phyloP scores from a whole-genome alignment of 2,329 filamentous ascomycete species.

The Pseudophaeomoniella oleicola region DNA sequence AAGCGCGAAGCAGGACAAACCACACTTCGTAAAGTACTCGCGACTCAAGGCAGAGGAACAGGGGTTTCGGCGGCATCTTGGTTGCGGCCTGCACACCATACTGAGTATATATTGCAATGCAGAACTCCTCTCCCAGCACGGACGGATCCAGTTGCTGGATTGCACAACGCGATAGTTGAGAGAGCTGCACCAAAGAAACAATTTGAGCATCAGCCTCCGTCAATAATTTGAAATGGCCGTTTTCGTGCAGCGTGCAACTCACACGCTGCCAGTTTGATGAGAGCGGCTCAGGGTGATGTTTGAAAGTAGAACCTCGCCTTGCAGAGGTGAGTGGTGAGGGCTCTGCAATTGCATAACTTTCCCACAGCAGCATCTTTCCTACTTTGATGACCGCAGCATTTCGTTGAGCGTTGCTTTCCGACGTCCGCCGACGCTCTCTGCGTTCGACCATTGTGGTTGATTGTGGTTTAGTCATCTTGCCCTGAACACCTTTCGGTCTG shows the following conservation, averaged over 20 bases:
- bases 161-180: constrained; percentile 75
- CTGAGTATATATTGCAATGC: constrained; percentile 88
- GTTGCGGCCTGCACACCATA: constrained; percentile 64
- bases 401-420: constrained; percentile 40
- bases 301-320: constrained; percentile 35
- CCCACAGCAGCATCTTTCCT: constrained; percentile 81
- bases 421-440: constrained; percentile 28
- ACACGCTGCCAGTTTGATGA: constrained; percentile 69
- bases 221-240: constrained; percentile 83
- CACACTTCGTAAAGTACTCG: constrained; percentile 91
- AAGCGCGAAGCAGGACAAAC: constrained; percentile 83
- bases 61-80: constrained; percentile 65
- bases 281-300: constrained; percentile 35
- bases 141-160: constrained; percentile 83
- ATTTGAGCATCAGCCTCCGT: constrained; percentile 71
- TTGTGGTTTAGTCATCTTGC: constrained; percentile 35
- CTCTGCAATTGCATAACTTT: constrained; percentile 32
- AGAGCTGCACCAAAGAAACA: constrained; percentile 71
- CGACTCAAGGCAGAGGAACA: constrained; percentile 77
- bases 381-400: constrained; percentile 86
- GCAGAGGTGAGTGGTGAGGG: constrained; percentile 14
- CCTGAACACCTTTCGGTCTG: constrained; percentile 32
- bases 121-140: constrained; percentile 83
- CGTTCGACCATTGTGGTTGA: constrained; percentile 27
- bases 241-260: constrained; percentile 86